Evolutionary conservation across 345 rosid genomes (phyloP), one percentile per base, ranked within the genome.

Genomic region (Tarenaya hassleriana): DNA sequence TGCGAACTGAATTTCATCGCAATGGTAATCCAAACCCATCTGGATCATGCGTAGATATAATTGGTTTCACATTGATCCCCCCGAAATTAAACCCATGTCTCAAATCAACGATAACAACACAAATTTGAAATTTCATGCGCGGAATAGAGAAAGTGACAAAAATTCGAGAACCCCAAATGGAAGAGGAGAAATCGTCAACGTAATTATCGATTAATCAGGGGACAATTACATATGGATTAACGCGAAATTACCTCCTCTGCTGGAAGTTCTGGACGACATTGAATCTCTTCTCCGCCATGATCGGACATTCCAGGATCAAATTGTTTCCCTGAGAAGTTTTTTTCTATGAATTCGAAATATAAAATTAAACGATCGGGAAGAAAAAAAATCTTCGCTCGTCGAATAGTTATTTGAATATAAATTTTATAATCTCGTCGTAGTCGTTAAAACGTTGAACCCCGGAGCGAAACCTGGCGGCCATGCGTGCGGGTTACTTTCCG

Each of bases 181-280:
- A 14, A 55, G 52, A 63, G 31, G 20, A 55, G 77, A 81, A 70
- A 47, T 43, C 16, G 73, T 72, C 77, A 74, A 74, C 62, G 46
- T 24, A 57, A 46, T n/a, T 40, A 21, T 41, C 72, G 73, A 54
- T 49, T 50, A 44, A 35, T 24, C 8, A 58, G 84, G 75, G 8
- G 7, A 32, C 15, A 42, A 46, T 6, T 55, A 72, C 75, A 56
- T 62, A 55, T 58, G 71, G 54, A 68, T 35, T 32, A 2, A 42
- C 9, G 10, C 11, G 13, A 47, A 37, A 6, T 44, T 69, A 77
- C 81, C 84, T 74, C 47, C 63, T 53, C 63, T 31, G 55, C 38
- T 75, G 34, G 9, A 56, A 60, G 54, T 63, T 64, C 71, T 75
- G 89, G 80, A 61, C 63, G 73, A 66, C 72, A 52, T 70, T 52